Base-by-base conservation (phyloP, 768 basidiomycete genomes). In the Gyrodon lividus region DNA sequence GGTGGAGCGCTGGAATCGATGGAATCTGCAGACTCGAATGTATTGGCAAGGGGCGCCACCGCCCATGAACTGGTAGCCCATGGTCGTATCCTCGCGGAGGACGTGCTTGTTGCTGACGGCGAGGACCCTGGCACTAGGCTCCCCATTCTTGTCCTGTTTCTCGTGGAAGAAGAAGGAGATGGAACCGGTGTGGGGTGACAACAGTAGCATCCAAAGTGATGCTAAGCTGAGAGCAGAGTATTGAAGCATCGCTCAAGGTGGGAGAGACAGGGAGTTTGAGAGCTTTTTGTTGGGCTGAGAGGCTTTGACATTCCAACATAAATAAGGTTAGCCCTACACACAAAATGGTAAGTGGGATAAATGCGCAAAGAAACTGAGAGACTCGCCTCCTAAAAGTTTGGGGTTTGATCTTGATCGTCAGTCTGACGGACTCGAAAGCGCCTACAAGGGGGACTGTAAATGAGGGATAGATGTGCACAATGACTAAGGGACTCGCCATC, bases 161-260 rank as follows among this genome's bases (percentile, higher is more conserved):
- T 72, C 70, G 19, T 59, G 61, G 58, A 72, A 71, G 44, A 63
- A 59, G 41, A 64, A 52, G 28, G 52, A 61, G 51, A 60, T 58
- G 53, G 46, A 68, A 17, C 56, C 68, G 43, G 49, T 65, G 14
- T 20, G 63, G 61, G 60, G 62, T 28, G 60, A 64, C 61, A 51
- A 52, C 55, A 57, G 56, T 65, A 46, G 63, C 52, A 34, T 57
- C 52, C 37, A 55, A 56, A 47, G 46, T 54, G 47, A 35, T 59
- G 47, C 20, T 55, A 42, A 59, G 56, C 41, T 37, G 13, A 24
- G 56, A 59, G 55, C 33, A 58, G 46, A 50, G 40, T 28, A 59
- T 50, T 10, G 44, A 37, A n/a, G 42, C 47, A n/a, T 56, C 49
- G 55, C 50, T 50, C 46, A 45, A 45, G 47, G 43, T 48, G 39